Percentiles rank a stretch among this genome's conserved stretches.
These are phyloP conservation scores for Pelargonium citronellum DNA, from an alignment of 441 rosid species.

Conservation along the genomic window DNA sequence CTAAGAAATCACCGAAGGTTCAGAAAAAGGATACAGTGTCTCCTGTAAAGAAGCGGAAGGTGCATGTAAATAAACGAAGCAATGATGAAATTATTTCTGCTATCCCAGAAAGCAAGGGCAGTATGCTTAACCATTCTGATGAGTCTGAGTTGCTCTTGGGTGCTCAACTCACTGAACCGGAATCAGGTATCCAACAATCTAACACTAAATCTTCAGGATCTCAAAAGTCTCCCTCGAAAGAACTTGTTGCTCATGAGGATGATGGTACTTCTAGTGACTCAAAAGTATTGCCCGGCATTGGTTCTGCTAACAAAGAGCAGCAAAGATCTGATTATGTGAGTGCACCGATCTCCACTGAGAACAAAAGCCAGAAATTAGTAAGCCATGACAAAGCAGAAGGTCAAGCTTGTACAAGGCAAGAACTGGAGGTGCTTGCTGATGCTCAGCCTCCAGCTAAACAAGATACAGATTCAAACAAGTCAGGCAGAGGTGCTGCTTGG, in stretches of 20 bases:
- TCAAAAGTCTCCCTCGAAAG: slow-evolving; percentile 68
- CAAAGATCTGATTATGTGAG: slow-evolving; percentile 17
- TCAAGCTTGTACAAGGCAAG: slow-evolving; percentile 10
- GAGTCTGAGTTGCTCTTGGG: slow-evolving; percentile 14
- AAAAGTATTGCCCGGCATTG: slow-evolving; percentile 33
- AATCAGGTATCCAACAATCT: slow-evolving; percentile 23
- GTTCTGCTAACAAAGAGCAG: slow-evolving; percentile 29
- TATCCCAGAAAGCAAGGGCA: slow-evolving; percentile 23
- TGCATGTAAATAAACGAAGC: slow-evolving; percentile 25
- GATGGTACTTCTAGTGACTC: slow-evolving; percentile 38
- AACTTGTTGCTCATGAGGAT: slow-evolving; percentile 46
- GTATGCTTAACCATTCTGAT: slow-evolving; percentile 15
- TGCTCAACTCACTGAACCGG: slow-evolving; percentile 24
- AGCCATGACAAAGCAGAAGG: slow-evolving; percentile 23
- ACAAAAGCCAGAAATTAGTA: slow-evolving; percentile 20
- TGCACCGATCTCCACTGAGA: slow-evolving; percentile 18
- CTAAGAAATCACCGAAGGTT: slow-evolving; percentile 21
- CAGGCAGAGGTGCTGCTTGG: slow-evolving; percentile 69
- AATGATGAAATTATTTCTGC: slow-evolving; percentile 27
- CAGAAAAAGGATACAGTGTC: slow-evolving; percentile 21
- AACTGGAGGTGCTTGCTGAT: slow-evolving; percentile 23
- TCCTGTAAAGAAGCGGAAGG: slow-evolving; percentile 33
- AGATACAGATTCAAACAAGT: slow-evolving; percentile 25
- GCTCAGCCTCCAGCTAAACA: slow-evolving; percentile 18
- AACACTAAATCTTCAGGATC: slow-evolving; percentile 38